Conservation (phyloP, 352 stramenopile species). For the Hyaloperonospora arabidopsidis region DNA sequence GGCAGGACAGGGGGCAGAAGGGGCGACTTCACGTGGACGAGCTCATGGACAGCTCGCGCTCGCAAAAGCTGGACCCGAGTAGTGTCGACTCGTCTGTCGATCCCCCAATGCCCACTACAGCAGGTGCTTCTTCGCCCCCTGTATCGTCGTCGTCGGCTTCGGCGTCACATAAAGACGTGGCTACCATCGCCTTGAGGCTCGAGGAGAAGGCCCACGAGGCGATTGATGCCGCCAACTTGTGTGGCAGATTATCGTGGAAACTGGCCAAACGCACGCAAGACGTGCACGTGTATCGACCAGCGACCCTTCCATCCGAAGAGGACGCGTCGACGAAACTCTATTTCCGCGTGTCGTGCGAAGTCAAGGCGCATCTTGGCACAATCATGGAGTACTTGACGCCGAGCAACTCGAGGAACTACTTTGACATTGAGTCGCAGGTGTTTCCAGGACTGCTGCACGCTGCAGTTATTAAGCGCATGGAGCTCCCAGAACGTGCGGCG, state of each 20-base stretch:
- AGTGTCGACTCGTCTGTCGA: conserved; percentile 10
- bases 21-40: conserved; percentile 43
- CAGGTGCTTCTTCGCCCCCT: conserved; percentile 24
- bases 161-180: conserved; percentile 30
- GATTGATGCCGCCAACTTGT: conserved; percentile 51
- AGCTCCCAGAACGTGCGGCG: conserved; percentile 31
- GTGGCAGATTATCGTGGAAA: conserved; percentile 53
- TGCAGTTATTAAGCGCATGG: conserved; percentile 73
- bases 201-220: conserved; percentile 70
- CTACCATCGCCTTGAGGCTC: conserved; percentile 51
- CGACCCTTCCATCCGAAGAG: conserved; percentile 33
- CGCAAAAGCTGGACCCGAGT: conserved; percentile 15
- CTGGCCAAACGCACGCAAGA: conserved; percentile 73
- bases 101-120: conserved; percentile 12
- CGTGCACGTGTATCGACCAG: conserved; percentile 67
- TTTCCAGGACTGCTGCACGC: conserved; percentile 74
- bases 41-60: conserved; percentile 16
- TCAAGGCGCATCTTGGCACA: conserved; percentile 66
- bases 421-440: conserved; percentile 73
- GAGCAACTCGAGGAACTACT: conserved; percentile 61
- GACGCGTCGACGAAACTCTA: conserved; percentile 54
- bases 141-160: conserved; percentile 22
- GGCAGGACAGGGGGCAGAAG: conserved; percentile 31
- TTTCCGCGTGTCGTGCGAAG: conserved; percentile 77
- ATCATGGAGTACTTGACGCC: conserved; percentile 79